Conservation (phyloP, 2,329 filamentous ascomycete species). For the Knoxdaviesia proteae region DNA sequence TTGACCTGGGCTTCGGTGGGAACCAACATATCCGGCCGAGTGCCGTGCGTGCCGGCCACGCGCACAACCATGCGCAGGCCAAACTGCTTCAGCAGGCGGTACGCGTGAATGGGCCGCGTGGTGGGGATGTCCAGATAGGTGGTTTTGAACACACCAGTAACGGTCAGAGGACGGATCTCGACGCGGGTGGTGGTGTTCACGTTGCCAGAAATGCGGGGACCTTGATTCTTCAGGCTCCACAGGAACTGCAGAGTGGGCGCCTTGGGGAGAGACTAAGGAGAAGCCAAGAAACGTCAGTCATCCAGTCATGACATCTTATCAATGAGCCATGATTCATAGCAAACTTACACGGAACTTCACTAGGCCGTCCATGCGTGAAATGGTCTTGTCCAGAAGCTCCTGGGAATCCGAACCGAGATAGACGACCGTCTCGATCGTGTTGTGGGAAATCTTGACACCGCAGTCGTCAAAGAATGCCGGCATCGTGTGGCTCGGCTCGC, state of each 20-base stretch:
- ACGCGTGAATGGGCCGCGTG: too few relatives aligned
- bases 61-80: too few relatives aligned
- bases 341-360: slow-evolving; percentile 5
- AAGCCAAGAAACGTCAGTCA: background rate
- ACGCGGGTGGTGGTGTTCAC: slow-evolving; percentile 5
- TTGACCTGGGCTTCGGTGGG: too few relatives aligned
- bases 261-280: background rate
- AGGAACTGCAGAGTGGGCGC: slow-evolving; percentile 8
- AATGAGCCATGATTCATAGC: slow-evolving; percentile 4
- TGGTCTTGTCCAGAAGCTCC: slow-evolving; percentile 4
- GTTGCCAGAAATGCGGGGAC: slow-evolving; percentile 5
- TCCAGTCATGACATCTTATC: background rate
- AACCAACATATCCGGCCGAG: too few relatives aligned
- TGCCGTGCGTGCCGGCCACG: too few relatives aligned
- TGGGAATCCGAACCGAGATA: slow-evolving; percentile 10
- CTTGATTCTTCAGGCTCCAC: too few relatives aligned
- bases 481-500: slow-evolving; percentile 4
- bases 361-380: slow-evolving; percentile 8
- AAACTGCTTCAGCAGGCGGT: too few relatives aligned
- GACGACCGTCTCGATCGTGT: slow-evolving; percentile 9
- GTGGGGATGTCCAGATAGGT: too few relatives aligned
- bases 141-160: too few relatives aligned
- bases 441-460: slow-evolving; percentile 7
- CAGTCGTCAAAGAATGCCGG: too few relatives aligned
- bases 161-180: slow-evolving; percentile 5